Percentiles rank a stretch among this genome's conserved stretches.
Evolutionary conservation across 1,284 basidiomycete species (phyloP).

Genomic region (Melampsora americana): DNA sequence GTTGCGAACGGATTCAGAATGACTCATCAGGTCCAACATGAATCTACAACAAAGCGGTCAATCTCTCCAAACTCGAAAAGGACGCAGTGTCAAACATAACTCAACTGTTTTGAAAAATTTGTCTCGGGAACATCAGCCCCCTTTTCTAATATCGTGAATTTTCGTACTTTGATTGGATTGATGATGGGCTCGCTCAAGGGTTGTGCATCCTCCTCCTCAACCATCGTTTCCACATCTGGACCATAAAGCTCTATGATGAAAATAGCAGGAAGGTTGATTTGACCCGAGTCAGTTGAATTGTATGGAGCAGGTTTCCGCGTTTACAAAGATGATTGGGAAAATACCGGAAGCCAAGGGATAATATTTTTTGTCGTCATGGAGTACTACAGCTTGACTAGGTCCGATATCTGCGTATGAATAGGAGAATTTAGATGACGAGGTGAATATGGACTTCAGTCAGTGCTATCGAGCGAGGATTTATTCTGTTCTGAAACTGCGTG

Average conservation of each 20-base stretch:
- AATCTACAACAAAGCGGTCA: conserved; percentile 62
- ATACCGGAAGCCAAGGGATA: conserved; percentile 51
- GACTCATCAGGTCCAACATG: conserved; percentile 82
- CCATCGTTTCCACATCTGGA: conserved; percentile 57
- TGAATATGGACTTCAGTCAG: background rate
- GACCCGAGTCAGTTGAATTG: too few species aligned
- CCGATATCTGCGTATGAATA: conserved; percentile 47
- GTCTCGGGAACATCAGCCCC: conserved; percentile 90
- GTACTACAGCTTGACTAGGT: conserved; percentile 52
- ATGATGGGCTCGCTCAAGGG: conserved; percentile 92
- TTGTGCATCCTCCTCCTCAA: conserved; percentile 97
- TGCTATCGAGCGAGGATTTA: background rate
- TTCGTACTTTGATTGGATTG: conserved; percentile 86
- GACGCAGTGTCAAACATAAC: conserved; percentile 30
- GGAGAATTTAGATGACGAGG: too few species aligned
- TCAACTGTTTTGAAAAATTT: conserved; percentile 86
- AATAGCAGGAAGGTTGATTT: background rate
- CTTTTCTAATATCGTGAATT: conserved; percentile 66
- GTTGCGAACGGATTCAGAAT: conserved; percentile 93
- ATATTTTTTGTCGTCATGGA: conserved; percentile 55
- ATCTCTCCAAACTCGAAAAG: background rate
- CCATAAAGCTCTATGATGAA: conserved; percentile 51
- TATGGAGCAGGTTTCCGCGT: too few species aligned
- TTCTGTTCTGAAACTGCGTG: conserved; percentile 7
- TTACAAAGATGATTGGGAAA: background rate